Evolutionary conservation across 2,329 filamentous ascomycete species (phyloP), one percentile per base, ranked within the genome.

Genomic region (Aspergillus cejpii): DNA sequence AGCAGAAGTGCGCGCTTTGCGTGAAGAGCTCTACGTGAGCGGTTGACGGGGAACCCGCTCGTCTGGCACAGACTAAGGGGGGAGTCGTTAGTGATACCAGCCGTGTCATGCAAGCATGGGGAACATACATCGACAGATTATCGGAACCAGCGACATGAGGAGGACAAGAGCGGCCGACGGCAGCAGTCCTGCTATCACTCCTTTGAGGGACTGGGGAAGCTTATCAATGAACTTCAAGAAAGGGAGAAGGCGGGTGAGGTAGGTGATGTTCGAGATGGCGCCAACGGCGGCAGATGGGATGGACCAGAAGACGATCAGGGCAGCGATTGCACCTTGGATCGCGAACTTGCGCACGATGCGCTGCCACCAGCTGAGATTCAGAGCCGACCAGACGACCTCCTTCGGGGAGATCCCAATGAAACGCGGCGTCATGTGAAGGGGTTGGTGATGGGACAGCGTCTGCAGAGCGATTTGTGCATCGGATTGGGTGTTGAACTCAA

Each of bases 381-480:
- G 70, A 23, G 90, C 85, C 21, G 76, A 79, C 92, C 92, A 98
- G 47, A 96, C 81, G n/a, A 98, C 76, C 60, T 97, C 90, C 12
- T 74, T 73, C 0, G 92, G 92, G 10, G 81, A 79, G 42, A 96
- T 78, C 3, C 90, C 91, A 42, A 91, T 85, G 57, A 84, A 88
- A 3, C 88, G 82, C n/a, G 88, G 88, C 0, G 84, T 79, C 82
- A 97, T 89, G 59, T 91, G 87, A 29, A 94, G 75, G 6, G 87
- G 85, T 47, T 87, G 83, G 64, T 95, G 88, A 62, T 94, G 86
- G 3, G 89, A 83, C 11, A 96, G 72, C 1, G 84, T 83, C 64
- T 97, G 92, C 59, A 82, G 85, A 7, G 91, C 91, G 36, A 82
- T 78, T 64, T 97, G 90, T 6, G 92, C 92, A 41, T 86, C 84